Percentiles rank a stretch among this genome's conserved stretches.
Evolutionary conservation across 2,329 filamentous ascomycete species (phyloP).

Genomic region (Thielaviopsis ethacetica): DNA sequence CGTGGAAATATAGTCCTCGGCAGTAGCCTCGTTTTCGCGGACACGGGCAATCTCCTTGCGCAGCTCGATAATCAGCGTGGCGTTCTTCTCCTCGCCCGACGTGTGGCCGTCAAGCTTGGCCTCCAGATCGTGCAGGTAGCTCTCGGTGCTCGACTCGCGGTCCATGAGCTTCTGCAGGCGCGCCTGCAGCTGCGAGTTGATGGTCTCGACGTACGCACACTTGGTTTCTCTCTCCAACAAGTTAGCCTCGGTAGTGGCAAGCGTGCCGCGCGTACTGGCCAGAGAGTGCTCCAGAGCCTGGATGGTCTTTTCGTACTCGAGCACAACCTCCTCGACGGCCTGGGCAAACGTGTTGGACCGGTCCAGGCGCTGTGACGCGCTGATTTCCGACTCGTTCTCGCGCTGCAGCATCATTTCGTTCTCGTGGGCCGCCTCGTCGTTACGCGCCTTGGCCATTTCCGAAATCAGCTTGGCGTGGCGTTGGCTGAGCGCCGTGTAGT

Average conservation of each 20-base stretch:
- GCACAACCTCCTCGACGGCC: slow-evolving; percentile 85
- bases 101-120: slow-evolving; percentile 78
- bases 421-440: slow-evolving; percentile 44
- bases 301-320: slow-evolving; percentile 98
- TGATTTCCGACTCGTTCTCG: slow-evolving; percentile 35
- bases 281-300: slow-evolving; percentile 83
- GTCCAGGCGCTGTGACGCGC: slow-evolving; percentile 74
- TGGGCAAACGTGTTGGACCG: slow-evolving; percentile 92
- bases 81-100: slow-evolving; percentile 83
- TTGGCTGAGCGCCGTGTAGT: slow-evolving; percentile 78
- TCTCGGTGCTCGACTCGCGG: slow-evolving; percentile 79
- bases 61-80: slow-evolving; percentile 67
- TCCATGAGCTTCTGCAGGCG: slow-evolving; percentile 88
- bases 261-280: slow-evolving; percentile 67
- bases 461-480: slow-evolving; percentile 92
- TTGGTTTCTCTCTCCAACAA: slow-evolving; percentile 88
- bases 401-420: slow-evolving; percentile 28
- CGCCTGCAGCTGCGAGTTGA: slow-evolving; percentile 76
- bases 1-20: slow-evolving; percentile 94
- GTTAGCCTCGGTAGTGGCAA: slow-evolving; percentile 71
- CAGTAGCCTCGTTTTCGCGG: slow-evolving; percentile 76
- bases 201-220: slow-evolving; percentile 81
- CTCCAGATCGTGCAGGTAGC: slow-evolving; percentile 84
- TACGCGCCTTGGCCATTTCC: slow-evolving; percentile 74
- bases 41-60: slow-evolving; percentile 81